Base-by-base conservation (phyloP, 1,139 yeast genomes). In the Saccharomyces uvarum region DNA sequence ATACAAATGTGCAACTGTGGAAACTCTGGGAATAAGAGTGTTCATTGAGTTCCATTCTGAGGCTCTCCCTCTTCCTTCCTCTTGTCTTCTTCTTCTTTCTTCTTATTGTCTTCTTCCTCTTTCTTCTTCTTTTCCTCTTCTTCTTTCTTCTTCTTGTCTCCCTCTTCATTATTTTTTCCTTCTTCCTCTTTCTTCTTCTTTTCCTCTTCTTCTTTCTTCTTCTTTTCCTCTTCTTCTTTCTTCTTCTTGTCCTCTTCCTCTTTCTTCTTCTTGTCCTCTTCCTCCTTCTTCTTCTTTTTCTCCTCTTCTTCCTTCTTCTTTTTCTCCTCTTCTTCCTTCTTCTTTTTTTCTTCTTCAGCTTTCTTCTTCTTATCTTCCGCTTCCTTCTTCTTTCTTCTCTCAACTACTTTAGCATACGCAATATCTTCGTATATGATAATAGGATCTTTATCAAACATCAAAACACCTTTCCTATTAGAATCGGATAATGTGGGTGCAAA, bases 391-490 rank as follows among this genome's bases (percentile, higher is more conserved):
- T 46, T 46, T 14, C 31, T 46, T 46, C 16, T 21, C 11, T 24
- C 28, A 21, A 46, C n/a, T 21, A 46, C 19, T 14, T 26, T 24
- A 2, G 14, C 19, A 13, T 46, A 27, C 29, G 31, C 31, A 13
- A 29, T 7, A 13, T 52, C 46, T 19, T 16, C 24, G 24, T 38
- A 16, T 16, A 16, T 27, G 32, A 16, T 44, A 49, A 31, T 50
- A 27, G 47, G 28, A 6, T 21, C 21, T n/a, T 21, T 21, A 24
- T 38, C 44, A 9, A 38, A 38, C 44, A 38, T 38, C 16, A 9
- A 11, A 16, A 38, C 11, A 38, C 57, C 50, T 53, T 57, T 52
- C 55, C 50, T 51, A 19, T 38, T 38, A 11, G 11, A 11, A 19
- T 38, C 44, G 44, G 44, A 38, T 38, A 38, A 38, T 19, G 44